Base-by-base conservation (phyloP, 148 eudicot species). In the Vaccinium corymbosum region DNA sequence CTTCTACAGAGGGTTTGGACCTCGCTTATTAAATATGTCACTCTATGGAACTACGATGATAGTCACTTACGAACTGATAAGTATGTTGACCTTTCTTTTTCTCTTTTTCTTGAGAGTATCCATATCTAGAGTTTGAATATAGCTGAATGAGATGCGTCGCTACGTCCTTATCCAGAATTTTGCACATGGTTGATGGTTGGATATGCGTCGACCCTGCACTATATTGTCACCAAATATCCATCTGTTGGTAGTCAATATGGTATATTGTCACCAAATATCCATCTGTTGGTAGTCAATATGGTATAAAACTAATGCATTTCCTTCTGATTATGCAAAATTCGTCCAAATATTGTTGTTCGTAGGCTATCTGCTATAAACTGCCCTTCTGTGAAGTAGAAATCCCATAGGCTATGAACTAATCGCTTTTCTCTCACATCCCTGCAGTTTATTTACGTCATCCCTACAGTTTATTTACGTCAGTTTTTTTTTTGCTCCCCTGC, bases 1-100 rank as follows among this genome's bases (percentile, higher is more conserved):
- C 46, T 91, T 94, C 84, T 94, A 94, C 76, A 87, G 93, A 86
- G 98, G 98, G 1, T 94, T 94, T 85, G 94, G 98, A 83, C 98
- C 98, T 0, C 88, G 93, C 22, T 94, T 93, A 85, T 72, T 94
- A 10, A 94, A 93, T 84, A 94, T 94, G 95, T 94, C 98, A 12
- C 89, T 93, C 72, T 93, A 93, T 78, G 98, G 98, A 76, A 93
- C 95, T 51, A 85, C 98, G 51, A 94, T 94, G 98, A 93, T 94
- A 27, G 93, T 94, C 59, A 93, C 94, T 15, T 94, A 94, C 68
- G 97, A 94, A 84, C 86, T 94, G n/a, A 92, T 91, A 88, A 94
- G 93, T 89, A 88, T 42, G 91, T 91, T 73, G 2, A 10, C 1
- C 35, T 57, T 80, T 32, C 61, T 3, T 16, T 8, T 27, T 49